These are phyloP conservation scores for Penicillium soppii DNA, from an alignment of 495 filamentous ascomycete species.

Conservation along the genomic window DNA sequence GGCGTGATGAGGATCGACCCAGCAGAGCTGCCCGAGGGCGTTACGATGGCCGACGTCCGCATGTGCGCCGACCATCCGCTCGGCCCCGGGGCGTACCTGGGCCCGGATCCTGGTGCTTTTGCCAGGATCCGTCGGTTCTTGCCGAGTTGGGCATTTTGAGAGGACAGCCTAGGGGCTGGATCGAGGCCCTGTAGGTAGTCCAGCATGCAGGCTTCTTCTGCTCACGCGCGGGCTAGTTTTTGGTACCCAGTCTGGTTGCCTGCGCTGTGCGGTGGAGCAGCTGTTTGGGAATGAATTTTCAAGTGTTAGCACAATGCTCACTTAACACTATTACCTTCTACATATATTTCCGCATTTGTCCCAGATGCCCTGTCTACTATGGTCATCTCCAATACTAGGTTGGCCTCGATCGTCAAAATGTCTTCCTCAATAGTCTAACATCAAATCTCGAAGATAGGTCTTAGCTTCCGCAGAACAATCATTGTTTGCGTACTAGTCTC, in stretches of 20 bases:
- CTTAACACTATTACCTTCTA: no score
- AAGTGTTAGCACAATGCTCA: no score
- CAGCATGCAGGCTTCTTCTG: neutral
- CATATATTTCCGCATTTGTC: no score
- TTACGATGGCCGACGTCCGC: slow-evolving; percentile 17
- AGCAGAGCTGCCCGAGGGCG: slow-evolving; percentile 19
- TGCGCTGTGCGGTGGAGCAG: neutral
- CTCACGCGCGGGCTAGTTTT: neutral
- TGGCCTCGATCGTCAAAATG: no score
- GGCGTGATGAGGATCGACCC: slow-evolving; percentile 22
- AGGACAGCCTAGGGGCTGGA: neutral
- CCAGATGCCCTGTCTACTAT: no score
- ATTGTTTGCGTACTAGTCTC: no score
- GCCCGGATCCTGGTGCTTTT: slow-evolving; percentile 13
- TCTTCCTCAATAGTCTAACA: no score
- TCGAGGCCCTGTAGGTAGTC: no score
- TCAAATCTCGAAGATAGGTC: no score
- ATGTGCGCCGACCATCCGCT: slow-evolving; percentile 23
- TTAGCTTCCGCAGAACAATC: no score
- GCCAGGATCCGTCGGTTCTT: slow-evolving; percentile 18
- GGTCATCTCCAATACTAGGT: no score
- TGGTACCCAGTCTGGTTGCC: neutral
- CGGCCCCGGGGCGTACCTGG: slow-evolving; percentile 10
- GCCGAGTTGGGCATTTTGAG: slow-evolving; percentile 19
- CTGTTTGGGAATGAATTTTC: neutral